Base-by-base conservation (phyloP, 129 eudicot genomes). In the Dittrichia graveolens region DNA sequence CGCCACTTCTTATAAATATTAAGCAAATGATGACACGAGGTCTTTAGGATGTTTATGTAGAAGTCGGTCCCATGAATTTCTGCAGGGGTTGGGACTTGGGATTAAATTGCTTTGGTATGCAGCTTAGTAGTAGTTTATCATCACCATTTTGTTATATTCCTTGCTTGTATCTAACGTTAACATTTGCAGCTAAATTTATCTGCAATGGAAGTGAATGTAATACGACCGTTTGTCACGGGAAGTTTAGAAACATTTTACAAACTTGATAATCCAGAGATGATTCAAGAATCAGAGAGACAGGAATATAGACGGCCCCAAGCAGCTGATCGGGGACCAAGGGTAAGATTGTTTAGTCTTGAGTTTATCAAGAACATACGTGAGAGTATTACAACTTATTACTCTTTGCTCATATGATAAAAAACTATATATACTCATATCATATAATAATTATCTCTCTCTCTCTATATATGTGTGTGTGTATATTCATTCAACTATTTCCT, bases 121-220 rank as follows among this genome's bases (percentile, higher is more conserved):
- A 53, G 63, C 2, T 35, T 15, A 41, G 14, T 55, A 43, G 15
- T 40, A 57, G 41, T 16, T 71, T 19, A 12, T 71, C 42, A 34
- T 10, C 12, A 16, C 5, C 4, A 9, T 50, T 61, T 63, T 48
- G 49, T 53, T 14, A 18, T 56, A 55, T 50, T 65, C 10, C 53
- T 54, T 54, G 66, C 63, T 35, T 48, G 67, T 39, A 24, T 43
- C 61, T 75, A 40, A 37, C 56, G 56, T 19, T 67, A 63, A 61
- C 10, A 69, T 62, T 19, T 82, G 86, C 85, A 89, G 96, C 75
- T 94, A 74, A 87, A 94, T 57, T 76, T 94, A 42, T 89, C 98
- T 39, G 98, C 96, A n/a, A 90, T 94, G 98, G 98, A 94, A 84
- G 98, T 92, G 71, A 94, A 90, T 75, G 82, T 90, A 75, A 92